Percentiles rank a stretch among this genome's conserved stretches.
phyloP scores from a whole-genome alignment of 208 protist species.

The Acanthamoeba culbertsoni region DNA sequence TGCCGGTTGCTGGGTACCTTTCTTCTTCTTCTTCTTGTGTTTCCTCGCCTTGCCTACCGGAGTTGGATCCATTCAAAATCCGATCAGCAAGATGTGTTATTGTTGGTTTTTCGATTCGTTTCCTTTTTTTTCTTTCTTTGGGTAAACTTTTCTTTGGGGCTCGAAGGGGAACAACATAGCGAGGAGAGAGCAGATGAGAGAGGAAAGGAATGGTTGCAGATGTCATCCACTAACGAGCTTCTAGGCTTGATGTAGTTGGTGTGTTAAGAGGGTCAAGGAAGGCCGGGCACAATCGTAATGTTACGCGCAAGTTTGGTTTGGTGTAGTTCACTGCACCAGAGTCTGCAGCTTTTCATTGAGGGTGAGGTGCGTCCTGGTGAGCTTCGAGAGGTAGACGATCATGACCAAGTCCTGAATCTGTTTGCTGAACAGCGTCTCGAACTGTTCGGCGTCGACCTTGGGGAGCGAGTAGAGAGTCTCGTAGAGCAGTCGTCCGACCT shows the following conservation, averaged over 20 bases:
- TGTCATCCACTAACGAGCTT: neutral
- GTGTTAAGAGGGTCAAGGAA: too few relatives aligned
- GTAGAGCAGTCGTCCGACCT: slow-evolving; percentile 73
- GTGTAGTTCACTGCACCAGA: neutral
- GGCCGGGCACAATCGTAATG: neutral
- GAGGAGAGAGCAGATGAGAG: neutral
- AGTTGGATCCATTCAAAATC: neutral
- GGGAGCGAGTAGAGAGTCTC: slow-evolving; percentile 75
- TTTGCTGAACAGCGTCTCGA: slow-evolving; percentile 81
- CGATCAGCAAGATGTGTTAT: neutral
- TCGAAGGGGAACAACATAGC: neutral
- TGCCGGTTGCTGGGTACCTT: neutral
- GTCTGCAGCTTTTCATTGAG: slow-evolving; percentile 77
- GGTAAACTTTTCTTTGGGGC: neutral
- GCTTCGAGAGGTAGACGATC: slow-evolving; percentile 80
- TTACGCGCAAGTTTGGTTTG: neutral
- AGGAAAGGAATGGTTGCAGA: neutral
- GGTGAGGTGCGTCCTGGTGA: slow-evolving; percentile 80
- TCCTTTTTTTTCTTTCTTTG: neutral
- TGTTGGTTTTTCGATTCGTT: neutral
- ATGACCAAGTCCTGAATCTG: slow-evolving; percentile 81
- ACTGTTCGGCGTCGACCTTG: slow-evolving; percentile 66
- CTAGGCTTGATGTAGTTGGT: neutral
- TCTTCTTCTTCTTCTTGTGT: neutral
- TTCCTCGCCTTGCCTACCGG: neutral